phyloP scores from a whole-genome alignment of 1,139 yeast genomes.

The Blastobotrys apis region DNA sequence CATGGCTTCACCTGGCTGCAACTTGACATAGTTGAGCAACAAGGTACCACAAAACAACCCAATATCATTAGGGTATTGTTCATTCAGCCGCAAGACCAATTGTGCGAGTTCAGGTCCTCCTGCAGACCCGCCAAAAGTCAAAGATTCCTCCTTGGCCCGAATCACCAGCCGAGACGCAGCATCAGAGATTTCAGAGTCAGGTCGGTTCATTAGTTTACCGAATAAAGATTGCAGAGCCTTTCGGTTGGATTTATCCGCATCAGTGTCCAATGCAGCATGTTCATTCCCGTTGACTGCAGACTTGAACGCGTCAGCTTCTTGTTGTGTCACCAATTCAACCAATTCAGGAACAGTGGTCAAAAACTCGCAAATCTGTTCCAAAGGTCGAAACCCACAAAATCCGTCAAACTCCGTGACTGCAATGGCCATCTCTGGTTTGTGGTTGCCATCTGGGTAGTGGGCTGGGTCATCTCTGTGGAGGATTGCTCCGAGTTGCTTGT shows the following conservation, averaged over 20 bases:
- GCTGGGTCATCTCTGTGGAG: slow-evolving; percentile 80
- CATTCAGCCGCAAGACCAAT: slow-evolving; percentile 68
- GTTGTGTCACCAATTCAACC: slow-evolving; percentile 61
- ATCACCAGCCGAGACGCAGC: slow-evolving; percentile 59
- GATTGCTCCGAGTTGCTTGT: slow-evolving; percentile 71
- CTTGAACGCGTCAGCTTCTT: slow-evolving; percentile 50
- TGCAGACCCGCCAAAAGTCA: slow-evolving; percentile 35
- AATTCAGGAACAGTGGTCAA: slow-evolving; percentile 74
- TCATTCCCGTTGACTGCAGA: slow-evolving; percentile 39
- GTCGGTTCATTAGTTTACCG: slow-evolving; percentile 75
- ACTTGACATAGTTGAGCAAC: slow-evolving; percentile 77
- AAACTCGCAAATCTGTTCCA: slow-evolving; percentile 65
- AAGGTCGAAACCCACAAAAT: slow-evolving; percentile 95
- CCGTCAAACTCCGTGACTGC: slow-evolving; percentile 96
- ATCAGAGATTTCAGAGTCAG: slow-evolving; percentile 49
- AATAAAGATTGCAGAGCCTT: slow-evolving; percentile 69
- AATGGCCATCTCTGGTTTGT: slow-evolving; percentile 98
- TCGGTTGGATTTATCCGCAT: slow-evolving; percentile 43
- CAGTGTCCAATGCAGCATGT: slow-evolving; percentile 47
- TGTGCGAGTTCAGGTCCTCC: slow-evolving; percentile 55
- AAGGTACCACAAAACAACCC: slow-evolving; percentile 96
- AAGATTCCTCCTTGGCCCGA: slow-evolving; percentile 47
- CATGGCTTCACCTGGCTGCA: slow-evolving; percentile 93
- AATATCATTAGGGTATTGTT: slow-evolving; percentile 87
- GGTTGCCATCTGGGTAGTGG: slow-evolving; percentile 96